Base-by-base conservation (phyloP, 2,329 filamentous ascomycete genomes). In the Cladophialophora exuberans region DNA sequence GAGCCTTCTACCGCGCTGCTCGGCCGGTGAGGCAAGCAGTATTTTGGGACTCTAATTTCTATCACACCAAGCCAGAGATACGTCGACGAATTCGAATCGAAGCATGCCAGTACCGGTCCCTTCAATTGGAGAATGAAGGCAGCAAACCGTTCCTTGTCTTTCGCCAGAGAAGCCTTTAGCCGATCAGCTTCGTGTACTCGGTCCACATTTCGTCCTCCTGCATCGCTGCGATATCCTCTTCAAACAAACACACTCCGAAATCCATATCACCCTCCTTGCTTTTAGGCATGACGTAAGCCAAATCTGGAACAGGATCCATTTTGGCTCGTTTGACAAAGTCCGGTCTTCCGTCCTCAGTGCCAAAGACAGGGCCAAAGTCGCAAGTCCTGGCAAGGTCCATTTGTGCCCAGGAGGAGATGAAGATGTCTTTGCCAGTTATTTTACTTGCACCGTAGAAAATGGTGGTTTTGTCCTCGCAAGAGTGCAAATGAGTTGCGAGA, bases 251-350 rank as follows among this genome's bases (percentile, higher is more conserved):
- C n/a, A 28, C 36, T 13, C 42, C 42, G 5, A 54, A 23, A 26
- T 38, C 43, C 42, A 54, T 44, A 18, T 52, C 44, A 3, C 44
- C 44, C 13, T 49, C 23, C 18, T 36, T 49, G 25, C 33, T 41
- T 26, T 35, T 54, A 10, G 52, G 52, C 52, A 54, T 54, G 17
- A 54, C 25, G 30, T 54, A 49, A 2, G 43, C 17, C 38, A 54
- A 31, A 23, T 49, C 43, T 17, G 52, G 52, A 11, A 54, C 9
- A 15, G 18, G 10, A 49, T 39, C 43, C 35, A 54, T 25, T 33
- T 22, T 43, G 2, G 42, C 22, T n/a, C 52, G 26, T 10, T 44
- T 18, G n/a, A 48, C 44, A 17, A 54, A 54, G 33, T 49, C 52
- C n/a, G 36, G 35, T 33, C 22, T 41, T 25, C 45, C 45, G 10